Conservation (phyloP, 768 basidiomycete genomes). For the Auricularia cornea region DNA sequence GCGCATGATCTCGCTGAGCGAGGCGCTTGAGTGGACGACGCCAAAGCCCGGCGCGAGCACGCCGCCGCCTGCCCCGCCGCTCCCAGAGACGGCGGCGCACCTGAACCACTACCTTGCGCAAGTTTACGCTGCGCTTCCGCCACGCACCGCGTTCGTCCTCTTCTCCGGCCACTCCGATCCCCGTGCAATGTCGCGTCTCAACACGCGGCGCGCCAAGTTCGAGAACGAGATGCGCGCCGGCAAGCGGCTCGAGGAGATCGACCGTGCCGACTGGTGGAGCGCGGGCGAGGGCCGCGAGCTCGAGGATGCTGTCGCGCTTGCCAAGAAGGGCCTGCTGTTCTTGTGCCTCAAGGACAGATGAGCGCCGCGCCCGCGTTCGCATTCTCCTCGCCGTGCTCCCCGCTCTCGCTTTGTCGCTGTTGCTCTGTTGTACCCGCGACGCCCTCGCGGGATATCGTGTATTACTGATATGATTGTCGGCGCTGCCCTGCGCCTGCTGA, state of each 20-base stretch:
- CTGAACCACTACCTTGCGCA: slow-evolving; percentile 54
- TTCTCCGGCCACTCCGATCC: slow-evolving; percentile 90
- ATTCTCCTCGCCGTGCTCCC: neutral
- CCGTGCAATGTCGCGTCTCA: slow-evolving; percentile 64
- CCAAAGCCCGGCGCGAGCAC: slow-evolving; percentile 33
- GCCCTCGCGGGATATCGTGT: neutral
- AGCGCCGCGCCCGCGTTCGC: neutral
- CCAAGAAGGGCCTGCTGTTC: slow-evolving; percentile 79
- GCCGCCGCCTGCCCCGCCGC: neutral
- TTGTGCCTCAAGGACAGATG: slow-evolving; percentile 34
- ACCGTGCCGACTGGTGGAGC: slow-evolving; percentile 60
- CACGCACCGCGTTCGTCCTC: slow-evolving; percentile 73
- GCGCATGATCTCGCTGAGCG: slow-evolving; percentile 74
- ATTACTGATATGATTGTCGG: neutral
- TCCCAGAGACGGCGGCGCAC: slow-evolving; percentile 28
- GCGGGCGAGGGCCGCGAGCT: slow-evolving; percentile 66
- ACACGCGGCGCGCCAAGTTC: slow-evolving; percentile 60
- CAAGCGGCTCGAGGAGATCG: slow-evolving; percentile 33
- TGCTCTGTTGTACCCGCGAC: neutral
- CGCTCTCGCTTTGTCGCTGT: neutral
- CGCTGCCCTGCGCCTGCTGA: too few species aligned
- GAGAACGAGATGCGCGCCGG: slow-evolving; percentile 49
- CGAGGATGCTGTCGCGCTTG: slow-evolving; percentile 70
- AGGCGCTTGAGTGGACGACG: slow-evolving; percentile 71
- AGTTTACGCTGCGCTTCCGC: slow-evolving; percentile 62